Evolutionary conservation across 345 rosid species (phyloP).

Genomic region (Abelmoschus esculentus): DNA sequence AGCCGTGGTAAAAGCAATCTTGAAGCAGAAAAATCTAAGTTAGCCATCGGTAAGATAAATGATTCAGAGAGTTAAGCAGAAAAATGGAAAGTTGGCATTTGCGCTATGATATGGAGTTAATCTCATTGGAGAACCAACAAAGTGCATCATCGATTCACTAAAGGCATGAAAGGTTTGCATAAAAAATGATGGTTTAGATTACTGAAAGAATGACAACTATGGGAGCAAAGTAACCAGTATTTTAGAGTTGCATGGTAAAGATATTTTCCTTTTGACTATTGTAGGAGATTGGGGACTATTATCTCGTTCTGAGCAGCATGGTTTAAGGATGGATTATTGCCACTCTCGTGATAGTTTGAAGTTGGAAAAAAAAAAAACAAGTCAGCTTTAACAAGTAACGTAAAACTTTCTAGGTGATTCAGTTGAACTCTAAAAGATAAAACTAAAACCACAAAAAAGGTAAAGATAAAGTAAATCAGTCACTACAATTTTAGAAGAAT

Average conservation of each 20-base stretch:
- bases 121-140: not conserved
- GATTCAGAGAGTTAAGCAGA: not conserved
- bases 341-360: not conserved
- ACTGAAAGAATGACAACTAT: not conserved
- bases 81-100: not conserved
- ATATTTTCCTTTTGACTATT: not conserved
- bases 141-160: not conserved
- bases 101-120: not conserved
- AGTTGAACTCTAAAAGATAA: not conserved
- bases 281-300: not conserved
- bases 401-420: not conserved
- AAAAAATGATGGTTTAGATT: not conserved
- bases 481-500: not conserved
- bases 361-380: not conserved
- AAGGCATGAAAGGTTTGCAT: not conserved
- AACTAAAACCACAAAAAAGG: not conserved
- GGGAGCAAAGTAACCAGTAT: not conserved
- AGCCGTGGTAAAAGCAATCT: conserved; percentile 92
- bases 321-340: not conserved
- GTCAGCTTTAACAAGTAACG: conserved; percentile 3
- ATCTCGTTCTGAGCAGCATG: not conserved
- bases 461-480: not conserved
- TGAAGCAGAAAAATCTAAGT: conserved; percentile 23
- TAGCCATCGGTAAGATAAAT: not conserved
- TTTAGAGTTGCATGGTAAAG: not conserved